Percentiles rank a stretch among this genome's conserved stretches.
These are phyloP conservation scores for Monilinia laxa DNA, from an alignment of 2,329 filamentous ascomycete species.

Conservation along the genomic window DNA sequence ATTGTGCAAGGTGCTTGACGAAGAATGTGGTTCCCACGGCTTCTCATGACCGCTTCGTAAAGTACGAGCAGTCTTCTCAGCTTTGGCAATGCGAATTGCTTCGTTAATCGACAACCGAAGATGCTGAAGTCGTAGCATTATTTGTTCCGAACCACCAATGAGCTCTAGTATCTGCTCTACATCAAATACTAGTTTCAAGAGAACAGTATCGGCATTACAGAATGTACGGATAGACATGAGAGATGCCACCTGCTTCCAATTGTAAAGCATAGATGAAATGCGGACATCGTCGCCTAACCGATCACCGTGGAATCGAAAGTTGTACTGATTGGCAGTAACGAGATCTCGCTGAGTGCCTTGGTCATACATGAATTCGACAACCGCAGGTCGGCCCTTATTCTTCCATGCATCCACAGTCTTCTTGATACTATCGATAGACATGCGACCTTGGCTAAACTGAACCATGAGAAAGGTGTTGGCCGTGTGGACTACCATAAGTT, in stretches of 20 bases:
- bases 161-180: constrained; percentile 50
- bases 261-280: constrained; percentile 46
- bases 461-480: constrained; percentile 41
- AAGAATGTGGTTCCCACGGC: constrained; percentile 26
- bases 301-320: constrained; percentile 48
- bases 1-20: constrained; percentile 18
- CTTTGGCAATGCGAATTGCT: constrained; percentile 29
- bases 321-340: constrained; percentile 47
- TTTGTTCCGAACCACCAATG: constrained; percentile 41
- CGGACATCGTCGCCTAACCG: constrained; percentile 43
- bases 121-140: constrained; percentile 36
- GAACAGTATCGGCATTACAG: constrained; percentile 49
- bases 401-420: constrained; percentile 42
- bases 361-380: constrained; percentile 54
- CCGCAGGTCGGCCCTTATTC: constrained; percentile 48
- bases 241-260: constrained; percentile 49
- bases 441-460: constrained; percentile 38
- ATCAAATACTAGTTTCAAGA: constrained; percentile 51
- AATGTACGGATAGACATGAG: constrained; percentile 52
- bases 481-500: constrained; percentile 38
- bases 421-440: constrained; percentile 37
- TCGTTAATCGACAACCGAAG: constrained; percentile 34
- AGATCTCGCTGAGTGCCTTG: constrained; percentile 51
- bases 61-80: constrained; percentile 20
- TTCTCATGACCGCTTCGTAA: constrained; percentile 22